These are phyloP conservation scores for Trametes sanguinea DNA, from an alignment of 768 basidiomycete species.

Conservation along the genomic window DNA sequence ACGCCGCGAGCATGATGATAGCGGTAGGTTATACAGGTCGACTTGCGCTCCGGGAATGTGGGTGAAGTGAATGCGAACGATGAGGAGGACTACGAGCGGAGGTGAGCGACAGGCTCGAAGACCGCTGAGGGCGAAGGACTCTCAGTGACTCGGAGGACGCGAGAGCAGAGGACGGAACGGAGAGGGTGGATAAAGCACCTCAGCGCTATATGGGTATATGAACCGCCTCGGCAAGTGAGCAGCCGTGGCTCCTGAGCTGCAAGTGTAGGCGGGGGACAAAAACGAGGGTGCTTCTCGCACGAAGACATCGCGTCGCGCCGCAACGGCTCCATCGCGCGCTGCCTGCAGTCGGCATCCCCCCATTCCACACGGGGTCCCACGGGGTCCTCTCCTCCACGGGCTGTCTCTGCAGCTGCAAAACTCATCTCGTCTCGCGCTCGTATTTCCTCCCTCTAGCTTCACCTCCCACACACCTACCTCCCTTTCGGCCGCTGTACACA, in stretches of 20 bases:
- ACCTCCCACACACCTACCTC: conserved; percentile 10
- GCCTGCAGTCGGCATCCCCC: conserved; percentile 6
- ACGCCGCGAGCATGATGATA: conserved; percentile 19
- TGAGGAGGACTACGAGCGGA: not conserved
- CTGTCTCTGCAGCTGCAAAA: not conserved
- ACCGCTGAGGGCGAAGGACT: not conserved
- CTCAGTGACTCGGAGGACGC: not conserved
- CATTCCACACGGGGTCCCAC: conserved; percentile 19
- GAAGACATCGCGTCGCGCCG: conserved; percentile 23
- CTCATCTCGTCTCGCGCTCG: not conserved
- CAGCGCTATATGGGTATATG: conserved; percentile 17
- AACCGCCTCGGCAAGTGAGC: conserved; percentile 9
- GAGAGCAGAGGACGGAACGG: conserved; percentile 5
- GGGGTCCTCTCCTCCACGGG: conserved; percentile 5
- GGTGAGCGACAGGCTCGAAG: not conserved
- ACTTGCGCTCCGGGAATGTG: not conserved
- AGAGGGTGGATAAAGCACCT: conserved; percentile 6
- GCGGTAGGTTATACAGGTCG: not conserved
- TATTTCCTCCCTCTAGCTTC: not conserved
- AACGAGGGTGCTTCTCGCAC: conserved; percentile 23
- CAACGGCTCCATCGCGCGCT: conserved; percentile 20
- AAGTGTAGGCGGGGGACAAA: conserved; percentile 17
- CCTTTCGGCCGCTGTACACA: not conserved
- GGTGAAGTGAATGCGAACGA: not conserved
- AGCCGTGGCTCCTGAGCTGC: conserved; percentile 17